Evolutionary conservation across 2,329 filamentous ascomycete genomes (phyloP).

Genomic region (Alternaria postmessia): DNA sequence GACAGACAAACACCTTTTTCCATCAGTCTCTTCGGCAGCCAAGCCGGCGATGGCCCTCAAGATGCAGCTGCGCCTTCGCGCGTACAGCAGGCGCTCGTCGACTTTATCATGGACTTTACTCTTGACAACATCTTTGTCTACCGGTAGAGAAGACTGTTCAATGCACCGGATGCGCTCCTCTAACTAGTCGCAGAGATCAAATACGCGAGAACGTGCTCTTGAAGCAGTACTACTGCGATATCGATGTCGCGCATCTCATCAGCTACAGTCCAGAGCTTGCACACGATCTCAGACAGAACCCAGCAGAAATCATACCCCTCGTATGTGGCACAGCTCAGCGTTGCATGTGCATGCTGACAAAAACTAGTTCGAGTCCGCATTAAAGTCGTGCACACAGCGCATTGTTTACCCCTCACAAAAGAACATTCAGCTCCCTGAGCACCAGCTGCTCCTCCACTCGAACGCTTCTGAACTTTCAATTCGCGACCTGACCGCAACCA

Average conservation of each 20-base stretch:
- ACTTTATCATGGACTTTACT: slow-evolving; percentile 92
- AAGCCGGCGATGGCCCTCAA: slow-evolving; percentile 44
- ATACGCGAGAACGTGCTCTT: slow-evolving; percentile 92
- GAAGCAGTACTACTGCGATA: slow-evolving; percentile 94
- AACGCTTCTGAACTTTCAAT: slow-evolving; percentile 91
- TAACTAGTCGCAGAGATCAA: slow-evolving; percentile 75
- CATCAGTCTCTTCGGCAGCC: slow-evolving; percentile 74
- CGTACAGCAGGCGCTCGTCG: slow-evolving; percentile 80
- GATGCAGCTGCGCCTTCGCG: slow-evolving; percentile 46
- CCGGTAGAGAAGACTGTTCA: slow-evolving; percentile 59
- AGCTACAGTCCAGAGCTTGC: slow-evolving; percentile 96
- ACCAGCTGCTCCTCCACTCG: slow-evolving; percentile 94
- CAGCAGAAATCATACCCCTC: slow-evolving; percentile 89
- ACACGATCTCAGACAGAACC: slow-evolving; percentile 86
- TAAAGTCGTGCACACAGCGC: slow-evolving; percentile 89
- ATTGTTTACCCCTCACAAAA: slow-evolving; percentile 85
- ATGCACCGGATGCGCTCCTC: slow-evolving; percentile 21
- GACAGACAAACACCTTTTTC: slow-evolving; percentile 89
- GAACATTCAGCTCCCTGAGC: slow-evolving; percentile 77
- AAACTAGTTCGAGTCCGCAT: slow-evolving; percentile 82
- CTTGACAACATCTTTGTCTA: slow-evolving; percentile 96
- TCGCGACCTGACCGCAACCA: slow-evolving; percentile 89
- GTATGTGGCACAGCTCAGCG: slow-evolving; percentile 59
- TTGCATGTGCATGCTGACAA: slow-evolving; percentile 22
- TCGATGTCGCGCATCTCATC: slow-evolving; percentile 95